phyloP scores from a whole-genome alignment of 2,329 filamentous ascomycete species.

The Triangularia verruculosa region DNA sequence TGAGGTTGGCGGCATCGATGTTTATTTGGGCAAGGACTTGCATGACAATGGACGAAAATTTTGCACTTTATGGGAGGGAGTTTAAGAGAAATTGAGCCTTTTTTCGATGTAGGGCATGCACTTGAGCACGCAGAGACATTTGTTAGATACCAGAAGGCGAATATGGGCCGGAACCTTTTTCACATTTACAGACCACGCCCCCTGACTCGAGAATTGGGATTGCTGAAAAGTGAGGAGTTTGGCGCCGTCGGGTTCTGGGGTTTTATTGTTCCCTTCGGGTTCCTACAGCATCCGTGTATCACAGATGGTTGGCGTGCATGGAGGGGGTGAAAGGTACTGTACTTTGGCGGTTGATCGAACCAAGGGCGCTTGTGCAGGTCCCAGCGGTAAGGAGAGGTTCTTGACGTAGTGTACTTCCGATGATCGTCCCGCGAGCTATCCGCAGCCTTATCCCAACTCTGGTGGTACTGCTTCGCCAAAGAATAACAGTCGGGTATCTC shows the following conservation, averaged over 20 bases:
- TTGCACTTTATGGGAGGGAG: constrained; percentile 3
- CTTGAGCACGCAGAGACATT: constrained; percentile 14
- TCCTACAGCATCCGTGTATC: constrained; percentile 14
- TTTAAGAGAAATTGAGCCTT: constrained; percentile 5
- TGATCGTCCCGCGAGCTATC: not conserved
- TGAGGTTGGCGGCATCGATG: not conserved
- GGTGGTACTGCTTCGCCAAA: not conserved
- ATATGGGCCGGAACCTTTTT: constrained; percentile 11
- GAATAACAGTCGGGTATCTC: not conserved
- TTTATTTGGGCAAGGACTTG: constrained; percentile 6
- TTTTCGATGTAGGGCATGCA: constrained; percentile 5
- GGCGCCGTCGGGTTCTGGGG: constrained; percentile 12
- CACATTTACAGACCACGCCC: no score
- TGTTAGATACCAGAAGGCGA: constrained; percentile 27
- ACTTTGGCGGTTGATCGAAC: constrained; percentile 11
- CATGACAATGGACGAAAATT: constrained; percentile 4
- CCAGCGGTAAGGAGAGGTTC: not conserved
- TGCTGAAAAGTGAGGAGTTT: constrained; percentile 12
- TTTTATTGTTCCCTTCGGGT: constrained; percentile 1
- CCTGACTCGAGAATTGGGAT: not conserved
- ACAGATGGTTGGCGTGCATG: constrained; percentile 19
- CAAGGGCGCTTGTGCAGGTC: constrained; percentile 17
- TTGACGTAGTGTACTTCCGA: not conserved
- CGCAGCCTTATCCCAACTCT: not conserved
- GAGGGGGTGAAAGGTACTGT: not conserved